Evolutionary conservation across 176 grass and related monocot species (phyloP).

Genomic region (Musa acuminata): DNA sequence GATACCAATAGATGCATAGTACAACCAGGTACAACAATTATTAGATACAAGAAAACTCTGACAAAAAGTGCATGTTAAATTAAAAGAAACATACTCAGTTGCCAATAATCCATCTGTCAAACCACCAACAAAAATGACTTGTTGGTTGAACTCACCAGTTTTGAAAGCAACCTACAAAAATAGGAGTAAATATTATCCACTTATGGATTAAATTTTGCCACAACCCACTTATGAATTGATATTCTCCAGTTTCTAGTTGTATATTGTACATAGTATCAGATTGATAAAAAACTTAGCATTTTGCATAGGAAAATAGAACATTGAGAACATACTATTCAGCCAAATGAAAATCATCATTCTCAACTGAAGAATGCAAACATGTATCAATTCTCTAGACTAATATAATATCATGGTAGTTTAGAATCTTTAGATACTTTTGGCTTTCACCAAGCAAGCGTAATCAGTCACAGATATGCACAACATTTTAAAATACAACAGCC

Average conservation of each 20-base stretch:
- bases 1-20: background rate
- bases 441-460: background rate
- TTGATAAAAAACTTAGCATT: too few species aligned
- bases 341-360: too few species aligned
- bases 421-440: background rate
- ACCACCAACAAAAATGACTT: constrained; percentile 92
- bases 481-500: background rate
- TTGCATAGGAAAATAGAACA: background rate
- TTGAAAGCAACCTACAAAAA: constrained; percentile 64
- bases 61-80: background rate
- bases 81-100: constrained; percentile 53
- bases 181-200: constrained; percentile 9
- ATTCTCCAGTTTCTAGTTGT: background rate
- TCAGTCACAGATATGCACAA: background rate
- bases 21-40: background rate
- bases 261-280: too few species aligned
- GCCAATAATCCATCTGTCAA: constrained; percentile 86
- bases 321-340: too few species aligned
- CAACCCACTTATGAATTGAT: background rate
- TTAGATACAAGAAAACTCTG: background rate
- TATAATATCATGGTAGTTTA: background rate
- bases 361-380: too few species aligned
- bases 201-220: background rate
- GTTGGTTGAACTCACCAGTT: constrained; percentile 84
- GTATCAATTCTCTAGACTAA: background rate